Base-by-base conservation (phyloP, 1,284 basidiomycete genomes). In the Pseudozyma pruni region DNA sequence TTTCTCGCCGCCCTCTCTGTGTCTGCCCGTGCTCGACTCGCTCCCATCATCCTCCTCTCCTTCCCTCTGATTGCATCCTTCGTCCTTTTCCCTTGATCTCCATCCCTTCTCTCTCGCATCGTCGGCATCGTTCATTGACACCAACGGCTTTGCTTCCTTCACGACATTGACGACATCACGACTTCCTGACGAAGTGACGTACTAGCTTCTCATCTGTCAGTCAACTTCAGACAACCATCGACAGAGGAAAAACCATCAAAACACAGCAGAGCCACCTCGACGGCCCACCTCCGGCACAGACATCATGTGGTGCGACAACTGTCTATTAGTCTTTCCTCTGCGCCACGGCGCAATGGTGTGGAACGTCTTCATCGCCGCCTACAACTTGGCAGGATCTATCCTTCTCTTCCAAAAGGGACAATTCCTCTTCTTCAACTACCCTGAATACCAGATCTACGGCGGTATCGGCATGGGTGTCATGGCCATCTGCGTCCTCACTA, bases 361-460 rank as follows among this genome's bases (percentile, higher is more conserved):
- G 89, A 88, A 85, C 67, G 84, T 88, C 59, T 73, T 88, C 72
- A 87, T 91, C 68, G 85, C 87, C 66, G 81, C 86, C 17, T 90
- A 90, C 83, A 91, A 88, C 81, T 81, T 90, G 46, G 89, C 85
- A 41, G 90, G 90, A 33, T 87, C 88, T 51, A 82, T 91, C 52
- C 87, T 91, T 81, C 85, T 91, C 51, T 85, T 91, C 72, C 83
- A 86, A 49, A 85, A 85, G 61, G 90, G 90, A 19, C 86, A 87
- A 82, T 91, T 86, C 79, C 75, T 90, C 47, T 91, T 87, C 84
- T 91, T 91, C 83, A 74, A 85, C 54, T 89, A 84, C 80, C 89
- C 89, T 34, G 90, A 91, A 61, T 69, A 52, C 47, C 86, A 88
- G 83, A 89, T 91, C 74, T 91, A 90, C 74, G 90, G 90, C 60